phyloP scores from a whole-genome alignment of 441 rosid species.

The Corymbia citriodora region DNA sequence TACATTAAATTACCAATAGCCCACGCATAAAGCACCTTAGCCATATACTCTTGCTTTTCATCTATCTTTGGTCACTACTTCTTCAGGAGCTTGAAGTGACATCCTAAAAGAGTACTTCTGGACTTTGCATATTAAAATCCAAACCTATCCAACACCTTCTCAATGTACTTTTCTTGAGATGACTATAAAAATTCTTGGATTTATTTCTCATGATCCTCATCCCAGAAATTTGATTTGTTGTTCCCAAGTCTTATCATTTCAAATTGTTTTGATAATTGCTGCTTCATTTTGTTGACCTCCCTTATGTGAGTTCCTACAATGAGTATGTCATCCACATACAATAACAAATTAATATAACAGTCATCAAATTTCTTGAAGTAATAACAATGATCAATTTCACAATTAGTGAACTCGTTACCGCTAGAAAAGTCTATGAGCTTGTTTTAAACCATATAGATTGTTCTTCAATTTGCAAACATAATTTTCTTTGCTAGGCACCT shows the following conservation, averaged over 20 bases:
- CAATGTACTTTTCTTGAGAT: background rate
- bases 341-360: no score
- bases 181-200: background rate
- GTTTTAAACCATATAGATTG: background rate
- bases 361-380: no score
- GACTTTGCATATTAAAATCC: background rate
- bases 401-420: accelerated
- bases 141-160: background rate
- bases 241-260: background rate
- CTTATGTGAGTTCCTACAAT: background rate
- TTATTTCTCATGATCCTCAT: background rate
- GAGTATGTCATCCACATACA: background rate
- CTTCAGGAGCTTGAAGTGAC: background rate
- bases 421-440: background rate
- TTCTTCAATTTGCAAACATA: background rate
- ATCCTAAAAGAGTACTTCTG: background rate
- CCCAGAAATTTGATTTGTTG: background rate
- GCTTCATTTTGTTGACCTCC: background rate
- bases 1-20: background rate
- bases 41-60: background rate
- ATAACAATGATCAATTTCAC: background rate
- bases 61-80: background rate
- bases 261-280: background rate
- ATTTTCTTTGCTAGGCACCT: background rate
- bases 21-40: background rate